Evolutionary conservation across 495 filamentous ascomycete species (phyloP).

Genomic region (Cryomyces minteri): DNA sequence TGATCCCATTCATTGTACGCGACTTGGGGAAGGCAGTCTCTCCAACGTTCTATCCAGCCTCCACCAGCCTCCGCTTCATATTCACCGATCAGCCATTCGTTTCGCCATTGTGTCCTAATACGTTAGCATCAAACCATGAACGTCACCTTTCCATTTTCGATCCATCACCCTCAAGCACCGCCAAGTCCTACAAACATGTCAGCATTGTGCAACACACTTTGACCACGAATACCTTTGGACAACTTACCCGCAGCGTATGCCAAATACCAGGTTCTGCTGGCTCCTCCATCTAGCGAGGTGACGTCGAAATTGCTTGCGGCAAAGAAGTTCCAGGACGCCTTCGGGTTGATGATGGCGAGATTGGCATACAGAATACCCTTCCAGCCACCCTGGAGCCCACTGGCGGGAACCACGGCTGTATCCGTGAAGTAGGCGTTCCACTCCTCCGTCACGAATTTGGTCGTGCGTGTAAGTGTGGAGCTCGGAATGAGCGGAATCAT

Average conservation of each 20-base stretch:
- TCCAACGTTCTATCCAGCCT: too few relatives aligned
- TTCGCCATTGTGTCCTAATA: too few relatives aligned
- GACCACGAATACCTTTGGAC: neutral
- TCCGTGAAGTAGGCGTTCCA: constrained; percentile 63
- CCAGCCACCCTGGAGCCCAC: constrained; percentile 47
- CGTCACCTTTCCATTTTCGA: too few relatives aligned
- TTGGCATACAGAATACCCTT: constrained; percentile 73
- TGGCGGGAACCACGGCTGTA: constrained; percentile 37
- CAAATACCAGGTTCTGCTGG: constrained; percentile 77
- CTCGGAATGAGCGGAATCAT: constrained; percentile 79
- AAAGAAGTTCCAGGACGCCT: constrained; percentile 58
- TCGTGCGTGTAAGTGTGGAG: constrained; percentile 44
- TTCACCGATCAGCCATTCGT: too few relatives aligned
- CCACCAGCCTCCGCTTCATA: too few relatives aligned
- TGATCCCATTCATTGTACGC: too few relatives aligned
- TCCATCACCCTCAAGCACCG: neutral
- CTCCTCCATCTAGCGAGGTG: constrained; percentile 70
- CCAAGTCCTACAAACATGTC: neutral
- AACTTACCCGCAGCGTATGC: constrained; percentile 48
- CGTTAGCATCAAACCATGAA: too few relatives aligned
- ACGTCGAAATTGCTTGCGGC: constrained; percentile 40
- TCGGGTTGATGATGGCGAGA: constrained; percentile 58
- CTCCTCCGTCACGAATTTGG: constrained; percentile 63
- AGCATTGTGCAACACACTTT: too few relatives aligned
- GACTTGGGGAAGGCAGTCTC: too few relatives aligned